A percentile compares a stretch with the other conserved stretches of the same genome.
Conservation (phyloP, 192 early-diverging fungal genomes). For the Globomyces pollinis-pini region DNA sequence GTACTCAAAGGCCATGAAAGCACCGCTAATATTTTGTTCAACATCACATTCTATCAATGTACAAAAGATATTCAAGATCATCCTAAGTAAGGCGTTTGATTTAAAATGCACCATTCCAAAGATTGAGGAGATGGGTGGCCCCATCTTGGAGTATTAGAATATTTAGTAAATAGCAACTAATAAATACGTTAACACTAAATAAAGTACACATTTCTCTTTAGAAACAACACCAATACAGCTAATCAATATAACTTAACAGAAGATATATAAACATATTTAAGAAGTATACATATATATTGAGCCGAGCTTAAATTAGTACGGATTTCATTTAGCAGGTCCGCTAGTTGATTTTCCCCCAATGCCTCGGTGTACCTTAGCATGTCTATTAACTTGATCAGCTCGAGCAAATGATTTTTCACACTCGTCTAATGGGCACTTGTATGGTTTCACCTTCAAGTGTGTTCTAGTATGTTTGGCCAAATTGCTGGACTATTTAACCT, state of each 20-base stretch:
- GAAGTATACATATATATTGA: too few relatives aligned
- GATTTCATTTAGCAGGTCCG: too few relatives aligned
- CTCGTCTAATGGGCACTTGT: constrained; percentile 9
- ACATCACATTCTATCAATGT: constrained; percentile 92
- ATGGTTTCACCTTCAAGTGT: constrained; percentile 11
- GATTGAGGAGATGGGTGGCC: constrained; percentile 83
- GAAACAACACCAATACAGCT: too few relatives aligned
- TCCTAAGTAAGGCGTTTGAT: constrained; percentile 88
- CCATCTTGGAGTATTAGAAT: constrained; percentile 80
- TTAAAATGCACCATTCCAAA: constrained; percentile 87
- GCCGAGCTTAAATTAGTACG: too few relatives aligned
- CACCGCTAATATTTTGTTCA: constrained; percentile 90
- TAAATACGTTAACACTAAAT: too few relatives aligned
- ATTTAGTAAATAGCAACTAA: too few relatives aligned
- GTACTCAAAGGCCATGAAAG: constrained; percentile 89
- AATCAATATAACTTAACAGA: too few relatives aligned
- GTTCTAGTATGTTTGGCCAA: constrained; percentile 35
- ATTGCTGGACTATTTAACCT: too few relatives aligned
- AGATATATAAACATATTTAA: too few relatives aligned
- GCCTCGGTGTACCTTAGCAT: constrained; percentile 1
- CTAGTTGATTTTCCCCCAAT: background rate
- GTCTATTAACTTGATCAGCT: constrained; percentile 11
- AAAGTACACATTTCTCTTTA: too few relatives aligned
- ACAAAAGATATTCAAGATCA: constrained; percentile 96
- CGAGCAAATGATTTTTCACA: constrained; percentile 12